Percentiles rank a stretch among this genome's conserved stretches.
These are phyloP conservation scores for Talaromyces proteolyticus DNA, from an alignment of 495 filamentous ascomycete genomes.

Conservation along the genomic window DNA sequence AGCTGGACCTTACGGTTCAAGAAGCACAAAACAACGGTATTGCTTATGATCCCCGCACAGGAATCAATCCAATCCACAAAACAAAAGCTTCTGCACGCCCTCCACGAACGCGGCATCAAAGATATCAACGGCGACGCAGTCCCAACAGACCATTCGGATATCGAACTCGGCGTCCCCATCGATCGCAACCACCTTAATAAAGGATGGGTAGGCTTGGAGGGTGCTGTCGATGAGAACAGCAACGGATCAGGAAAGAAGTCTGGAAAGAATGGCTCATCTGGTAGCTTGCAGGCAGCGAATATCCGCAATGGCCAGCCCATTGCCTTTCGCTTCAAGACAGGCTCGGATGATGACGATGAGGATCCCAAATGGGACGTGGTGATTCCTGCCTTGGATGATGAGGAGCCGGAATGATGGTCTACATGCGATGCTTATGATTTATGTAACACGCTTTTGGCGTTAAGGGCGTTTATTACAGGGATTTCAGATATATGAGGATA, in stretches of 20 bases:
- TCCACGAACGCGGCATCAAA: slow-evolving; percentile 32
- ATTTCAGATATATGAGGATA: too few relatives aligned
- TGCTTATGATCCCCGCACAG: slow-evolving; percentile 60
- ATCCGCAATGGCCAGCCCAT: slow-evolving; percentile 54
- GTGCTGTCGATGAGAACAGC: slow-evolving; percentile 23
- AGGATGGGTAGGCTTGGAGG: slow-evolving; percentile 50
- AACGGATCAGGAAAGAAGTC: slow-evolving; percentile 38
- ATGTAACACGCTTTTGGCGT: background rate
- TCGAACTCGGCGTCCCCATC: slow-evolving; percentile 48
- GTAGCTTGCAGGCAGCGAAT: slow-evolving; percentile 42
- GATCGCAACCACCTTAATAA: slow-evolving; percentile 49
- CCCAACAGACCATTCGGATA: slow-evolving; percentile 39
- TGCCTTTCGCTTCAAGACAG: slow-evolving; percentile 58
- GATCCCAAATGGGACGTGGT: slow-evolving; percentile 57
- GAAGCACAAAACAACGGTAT: slow-evolving; percentile 68
- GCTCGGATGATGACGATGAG: slow-evolving; percentile 14
- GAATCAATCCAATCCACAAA: slow-evolving; percentile 57
- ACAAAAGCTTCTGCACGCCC: slow-evolving; percentile 53
- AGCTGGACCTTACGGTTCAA: slow-evolving; percentile 73
- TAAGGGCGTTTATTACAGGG: background rate
- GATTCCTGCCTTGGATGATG: slow-evolving; percentile 54
- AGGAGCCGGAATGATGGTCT: slow-evolving; percentile 20
- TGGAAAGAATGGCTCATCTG: slow-evolving; percentile 28
- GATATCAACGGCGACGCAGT: slow-evolving; percentile 40
- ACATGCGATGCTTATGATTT: background rate